These are phyloP conservation scores for Gaultheria prostrata DNA, from an alignment of 148 eudicot species.

Conservation along the genomic window DNA sequence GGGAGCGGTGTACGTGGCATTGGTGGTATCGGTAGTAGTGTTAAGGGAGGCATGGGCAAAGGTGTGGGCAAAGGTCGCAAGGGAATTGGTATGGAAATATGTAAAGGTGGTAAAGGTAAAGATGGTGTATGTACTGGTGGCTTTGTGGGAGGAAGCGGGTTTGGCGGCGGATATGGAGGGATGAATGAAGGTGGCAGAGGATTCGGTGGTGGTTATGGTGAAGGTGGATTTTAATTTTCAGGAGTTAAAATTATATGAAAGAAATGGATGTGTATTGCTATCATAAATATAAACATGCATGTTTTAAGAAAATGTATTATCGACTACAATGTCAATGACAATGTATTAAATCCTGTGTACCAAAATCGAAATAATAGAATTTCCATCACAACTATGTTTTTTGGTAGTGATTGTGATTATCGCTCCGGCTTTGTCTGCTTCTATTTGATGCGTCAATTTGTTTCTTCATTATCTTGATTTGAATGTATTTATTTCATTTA, in stretches of 20 bases:
- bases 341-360: not conserved
- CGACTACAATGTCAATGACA: not conserved
- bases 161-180: not conserved
- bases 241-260: not conserved
- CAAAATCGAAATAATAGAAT: not conserved
- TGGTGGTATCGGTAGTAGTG: not conserved
- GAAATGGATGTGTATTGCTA: not conserved
- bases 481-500: too few relatives aligned
- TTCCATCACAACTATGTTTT: not conserved
- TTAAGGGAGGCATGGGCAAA: not conserved
- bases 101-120: not conserved
- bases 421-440: not conserved
- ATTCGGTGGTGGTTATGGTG: not conserved
- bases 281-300: not conserved
- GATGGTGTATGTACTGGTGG: not conserved
- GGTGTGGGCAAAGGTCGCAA: not conserved
- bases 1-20: not conserved
- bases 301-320: too few relatives aligned
- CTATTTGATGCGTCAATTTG: not conserved
- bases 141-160: not conserved
- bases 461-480: not conserved
- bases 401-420: not conserved
- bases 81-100: not conserved
- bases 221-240: not conserved
- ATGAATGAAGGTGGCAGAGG: not conserved